Evolutionary conservation across 1,139 yeast species (phyloP).

Genomic region (Zygosaccharomyces sapae): DNA sequence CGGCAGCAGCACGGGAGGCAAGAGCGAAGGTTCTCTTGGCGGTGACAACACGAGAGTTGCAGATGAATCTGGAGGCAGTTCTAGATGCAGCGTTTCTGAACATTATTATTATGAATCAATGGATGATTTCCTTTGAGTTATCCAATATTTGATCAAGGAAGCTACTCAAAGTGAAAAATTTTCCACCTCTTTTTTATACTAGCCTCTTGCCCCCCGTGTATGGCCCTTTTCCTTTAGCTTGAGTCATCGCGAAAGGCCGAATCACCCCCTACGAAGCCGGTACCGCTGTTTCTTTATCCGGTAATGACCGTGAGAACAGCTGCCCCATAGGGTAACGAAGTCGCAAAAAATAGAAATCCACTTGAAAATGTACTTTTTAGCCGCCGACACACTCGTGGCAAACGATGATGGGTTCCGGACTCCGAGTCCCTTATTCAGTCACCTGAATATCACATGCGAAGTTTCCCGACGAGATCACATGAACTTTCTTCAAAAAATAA

Average conservation of each 20-base stretch:
- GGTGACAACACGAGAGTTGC: constrained; percentile 40
- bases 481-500: no score
- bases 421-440: not conserved
- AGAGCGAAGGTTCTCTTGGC: constrained; percentile 67
- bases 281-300: constrained; percentile 2
- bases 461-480: no score
- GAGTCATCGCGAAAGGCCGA: constrained; percentile 3
- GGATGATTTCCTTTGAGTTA: not conserved
- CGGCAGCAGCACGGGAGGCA: constrained; percentile 45
- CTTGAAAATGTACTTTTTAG: not conserved
- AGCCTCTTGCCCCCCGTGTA: not conserved
- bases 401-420: no score
- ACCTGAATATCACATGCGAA: not conserved
- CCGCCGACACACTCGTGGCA: not conserved
- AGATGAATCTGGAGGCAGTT: constrained; percentile 36
- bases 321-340: not conserved
- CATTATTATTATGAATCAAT: not conserved
- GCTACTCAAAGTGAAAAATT: not conserved
- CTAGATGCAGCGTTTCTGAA: constrained; percentile 29
- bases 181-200: constrained; percentile 4
- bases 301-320: not conserved
- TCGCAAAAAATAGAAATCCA: no score
- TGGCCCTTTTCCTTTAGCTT: not conserved
- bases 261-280: not conserved
- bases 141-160: not conserved